Conservation (phyloP, 345 rosid genomes). For the Salix koriyanagi region DNA sequence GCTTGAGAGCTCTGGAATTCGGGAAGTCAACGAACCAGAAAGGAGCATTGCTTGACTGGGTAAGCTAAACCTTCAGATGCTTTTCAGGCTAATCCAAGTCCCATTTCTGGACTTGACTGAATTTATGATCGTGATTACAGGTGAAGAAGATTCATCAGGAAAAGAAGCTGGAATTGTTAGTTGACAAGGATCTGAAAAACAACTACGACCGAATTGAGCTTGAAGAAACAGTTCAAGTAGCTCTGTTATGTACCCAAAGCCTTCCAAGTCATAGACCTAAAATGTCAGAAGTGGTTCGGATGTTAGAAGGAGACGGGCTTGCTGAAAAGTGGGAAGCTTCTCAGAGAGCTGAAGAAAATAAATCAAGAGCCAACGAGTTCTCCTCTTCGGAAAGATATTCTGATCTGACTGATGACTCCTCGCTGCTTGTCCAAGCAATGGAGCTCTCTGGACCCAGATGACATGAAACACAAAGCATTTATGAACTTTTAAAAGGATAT, state of each 20-base stretch:
- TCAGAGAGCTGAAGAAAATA: slow-evolving; percentile 61
- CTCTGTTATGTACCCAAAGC: slow-evolving; percentile 78
- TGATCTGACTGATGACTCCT: slow-evolving; percentile 85
- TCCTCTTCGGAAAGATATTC: slow-evolving; percentile 73
- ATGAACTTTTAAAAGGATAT: background rate
- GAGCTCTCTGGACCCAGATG: slow-evolving; percentile 95
- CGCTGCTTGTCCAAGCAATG: slow-evolving; percentile 75
- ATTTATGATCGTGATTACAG: slow-evolving; percentile 30
- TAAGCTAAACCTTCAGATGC: slow-evolving; percentile 27
- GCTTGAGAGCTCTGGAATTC: slow-evolving; percentile 79
- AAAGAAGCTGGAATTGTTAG: slow-evolving; percentile 75
- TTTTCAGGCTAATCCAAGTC: background rate
- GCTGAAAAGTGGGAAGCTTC: slow-evolving; percentile 98
- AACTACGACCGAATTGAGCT: slow-evolving; percentile 67
- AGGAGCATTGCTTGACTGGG: slow-evolving; percentile 94
- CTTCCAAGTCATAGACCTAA: slow-evolving; percentile 79
- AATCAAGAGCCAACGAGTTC: slow-evolving; percentile 61
- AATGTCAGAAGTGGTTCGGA: slow-evolving; percentile 93
- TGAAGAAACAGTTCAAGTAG: slow-evolving; percentile 84
- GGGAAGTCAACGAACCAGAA: slow-evolving; percentile 76
- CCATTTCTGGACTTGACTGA: background rate
- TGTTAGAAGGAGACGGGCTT: slow-evolving; percentile 95
- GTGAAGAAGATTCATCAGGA: slow-evolving; percentile 84
- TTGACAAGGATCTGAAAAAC: slow-evolving; percentile 77
- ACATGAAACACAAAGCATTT: slow-evolving; percentile 17